Conservation (phyloP, 371 early-diverging fungal genomes). For the Choanephora cucurbitarum region DNA sequence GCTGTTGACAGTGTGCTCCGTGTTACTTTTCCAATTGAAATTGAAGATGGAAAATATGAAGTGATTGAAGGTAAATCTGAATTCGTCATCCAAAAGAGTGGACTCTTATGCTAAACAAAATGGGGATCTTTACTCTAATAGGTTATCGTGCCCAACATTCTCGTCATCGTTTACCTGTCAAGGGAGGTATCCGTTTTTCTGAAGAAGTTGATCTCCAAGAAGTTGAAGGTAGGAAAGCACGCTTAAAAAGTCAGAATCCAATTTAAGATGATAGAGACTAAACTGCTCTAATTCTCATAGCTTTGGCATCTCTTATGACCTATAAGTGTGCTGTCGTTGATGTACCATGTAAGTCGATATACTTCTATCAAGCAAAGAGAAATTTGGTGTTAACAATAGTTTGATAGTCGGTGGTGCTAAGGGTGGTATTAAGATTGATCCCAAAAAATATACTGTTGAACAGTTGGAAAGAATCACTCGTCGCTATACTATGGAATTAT, state of each 20-base stretch:
- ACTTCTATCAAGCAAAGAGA: too few relatives aligned
- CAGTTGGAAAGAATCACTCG: slow-evolving; percentile 89
- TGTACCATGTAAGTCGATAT: slow-evolving; percentile 89
- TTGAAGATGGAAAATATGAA: slow-evolving; percentile 70
- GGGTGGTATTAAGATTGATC: slow-evolving; percentile 86
- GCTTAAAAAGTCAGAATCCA: too few relatives aligned
- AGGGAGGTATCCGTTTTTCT: slow-evolving; percentile 86
- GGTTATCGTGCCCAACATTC: slow-evolving; percentile 92
- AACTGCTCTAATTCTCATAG: too few relatives aligned
- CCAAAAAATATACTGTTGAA: slow-evolving; percentile 73
- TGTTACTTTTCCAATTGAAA: slow-evolving; percentile 87
- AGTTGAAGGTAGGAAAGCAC: slow-evolving; percentile 60
- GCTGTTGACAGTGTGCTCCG: slow-evolving; percentile 79
- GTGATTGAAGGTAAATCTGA: slow-evolving; percentile 67
- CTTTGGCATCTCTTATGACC: slow-evolving; percentile 82
- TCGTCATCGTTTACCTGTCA: slow-evolving; percentile 84
- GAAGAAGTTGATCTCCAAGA: slow-evolving; percentile 85
- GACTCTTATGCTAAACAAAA: too few relatives aligned
- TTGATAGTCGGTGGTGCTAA: slow-evolving; percentile 73
- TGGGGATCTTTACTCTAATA: too few relatives aligned
- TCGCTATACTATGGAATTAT: slow-evolving; percentile 87
- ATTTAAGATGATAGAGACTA: too few relatives aligned
- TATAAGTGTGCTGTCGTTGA: slow-evolving; percentile 93
- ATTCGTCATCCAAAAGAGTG: too few relatives aligned
- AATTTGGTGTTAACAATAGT: not conserved